These are phyloP conservation scores for Vinca minor DNA, from an alignment of 257 asterid species.

Conservation along the genomic window DNA sequence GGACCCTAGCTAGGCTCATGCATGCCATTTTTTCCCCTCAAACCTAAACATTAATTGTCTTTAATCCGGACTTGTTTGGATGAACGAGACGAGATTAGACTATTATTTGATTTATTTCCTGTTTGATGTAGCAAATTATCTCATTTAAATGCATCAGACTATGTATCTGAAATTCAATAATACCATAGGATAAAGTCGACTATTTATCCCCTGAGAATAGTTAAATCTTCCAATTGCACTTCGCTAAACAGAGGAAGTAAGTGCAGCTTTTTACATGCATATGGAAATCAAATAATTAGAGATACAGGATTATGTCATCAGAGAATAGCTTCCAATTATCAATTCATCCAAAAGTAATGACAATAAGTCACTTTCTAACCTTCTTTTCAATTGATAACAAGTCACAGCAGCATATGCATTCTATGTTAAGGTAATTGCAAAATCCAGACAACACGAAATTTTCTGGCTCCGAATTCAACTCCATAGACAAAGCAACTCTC, in stretches of 20 bases:
- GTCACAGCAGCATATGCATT: neutral
- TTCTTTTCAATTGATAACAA: neutral
- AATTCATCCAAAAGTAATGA: neutral
- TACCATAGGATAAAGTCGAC: neutral
- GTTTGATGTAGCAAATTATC: neutral
- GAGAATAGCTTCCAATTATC: neutral
- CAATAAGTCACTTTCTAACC: neutral
- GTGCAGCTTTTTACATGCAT: neutral
- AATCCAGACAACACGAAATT: neutral
- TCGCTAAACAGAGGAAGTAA: too few species aligned
- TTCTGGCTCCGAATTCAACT: neutral
- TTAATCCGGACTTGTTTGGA: neutral
- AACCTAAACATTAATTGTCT: neutral
- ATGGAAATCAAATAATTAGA: too few species aligned
- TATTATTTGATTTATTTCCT: neutral
- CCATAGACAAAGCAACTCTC: neutral
- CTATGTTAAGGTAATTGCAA: too few species aligned
- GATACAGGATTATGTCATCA: neutral
- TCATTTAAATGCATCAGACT: neutral
- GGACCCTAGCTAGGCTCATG: neutral
- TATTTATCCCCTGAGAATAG: neutral
- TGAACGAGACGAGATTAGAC: neutral
- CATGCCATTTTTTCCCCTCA: neutral
- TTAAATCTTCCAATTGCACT: neutral
- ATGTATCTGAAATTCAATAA: neutral